Base-by-base conservation (phyloP, 2,329 filamentous ascomycete genomes). In the Rhynchosporium agropyri region DNA sequence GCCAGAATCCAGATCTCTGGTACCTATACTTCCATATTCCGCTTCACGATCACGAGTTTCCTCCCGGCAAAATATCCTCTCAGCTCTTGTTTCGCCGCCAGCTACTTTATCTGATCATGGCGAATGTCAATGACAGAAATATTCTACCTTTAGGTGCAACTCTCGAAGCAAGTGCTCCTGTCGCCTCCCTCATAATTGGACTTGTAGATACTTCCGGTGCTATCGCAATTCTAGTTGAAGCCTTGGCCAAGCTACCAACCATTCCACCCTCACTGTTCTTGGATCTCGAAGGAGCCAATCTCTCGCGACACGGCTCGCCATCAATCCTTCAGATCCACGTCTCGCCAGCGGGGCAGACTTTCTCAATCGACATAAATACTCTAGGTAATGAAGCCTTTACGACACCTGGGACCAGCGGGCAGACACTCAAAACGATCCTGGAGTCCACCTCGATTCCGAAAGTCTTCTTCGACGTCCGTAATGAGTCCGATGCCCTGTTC, bases 401-500 rank as follows among this genome's bases (percentile, higher is more conserved):
- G 10, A 58, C 56, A 13, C 4, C 56, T 38, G 29, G 15, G 4
- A 26, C 13, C 20, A 40, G 20, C 13, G 56, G 42, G 20, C 10
- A 26, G 4, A 67, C 72, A 3, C 62, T 80, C 1, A 78, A 79
- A 65, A 50, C 53, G 0, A 76, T 86, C 9, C 70, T 86, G 0
- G 79, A 86, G 70, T 77, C 75, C 0, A 6, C 64, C 0, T 8
- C 51, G 0, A 78, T 81, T 15, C 71, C 74, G 0, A 86, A 86
- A 66, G 79, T 81, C 36, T 78, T 87, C 63, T 87, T 85, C 67
- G 84, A 88, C 64, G 76, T 87, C n/a, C 81, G 83, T 2, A 83
- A 82, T 65, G 83, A 86, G 67, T 83, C 84, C 0, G 81, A 86
- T 67, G 83, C 84, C 0, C 71, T 88, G 0, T 84, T 76, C 68